A percentile compares a stretch with the other conserved stretches of the same genome.
Evolutionary conservation across 2,329 filamentous ascomycete genomes (phyloP).

Genomic region (Diplodia scrobiculata): DNA sequence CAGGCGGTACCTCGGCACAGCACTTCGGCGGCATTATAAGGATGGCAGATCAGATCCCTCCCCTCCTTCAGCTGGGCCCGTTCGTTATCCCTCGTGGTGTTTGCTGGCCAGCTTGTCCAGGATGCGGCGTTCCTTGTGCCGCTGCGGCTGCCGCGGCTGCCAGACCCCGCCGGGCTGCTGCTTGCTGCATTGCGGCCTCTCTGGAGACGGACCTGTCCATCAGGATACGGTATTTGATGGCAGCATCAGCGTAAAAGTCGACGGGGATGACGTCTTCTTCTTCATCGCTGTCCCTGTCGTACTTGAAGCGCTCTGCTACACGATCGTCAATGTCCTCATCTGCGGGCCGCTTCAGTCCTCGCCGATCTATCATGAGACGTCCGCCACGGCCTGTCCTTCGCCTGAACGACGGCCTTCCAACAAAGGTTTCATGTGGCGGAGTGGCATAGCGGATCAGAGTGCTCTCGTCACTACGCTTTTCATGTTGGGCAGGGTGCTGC

Average conservation of each 20-base stretch:
- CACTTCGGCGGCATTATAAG: constrained; percentile 8
- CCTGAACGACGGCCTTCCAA: constrained; percentile 67
- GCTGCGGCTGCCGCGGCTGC: constrained; percentile 31
- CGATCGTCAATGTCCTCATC: constrained; percentile 46
- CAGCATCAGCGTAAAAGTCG: constrained; percentile 65
- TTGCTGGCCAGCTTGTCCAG: constrained; percentile 35
- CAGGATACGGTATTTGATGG: constrained; percentile 61
- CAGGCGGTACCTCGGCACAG: constrained; percentile 6
- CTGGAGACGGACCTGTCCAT: constrained; percentile 36
- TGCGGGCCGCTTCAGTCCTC: constrained; percentile 63
- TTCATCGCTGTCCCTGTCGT: constrained; percentile 81
- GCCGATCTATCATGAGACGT: constrained; percentile 84
- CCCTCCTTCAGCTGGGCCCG: constrained; percentile 21
- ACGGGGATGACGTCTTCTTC: constrained; percentile 73
- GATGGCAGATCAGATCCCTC: not conserved
- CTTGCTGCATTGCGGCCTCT: constrained; percentile 46
- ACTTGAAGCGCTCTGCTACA: constrained; percentile 65
- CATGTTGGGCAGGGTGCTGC: constrained; percentile 20
- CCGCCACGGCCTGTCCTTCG: constrained; percentile 82
- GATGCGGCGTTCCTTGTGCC: constrained; percentile 34
- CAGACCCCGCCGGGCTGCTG: constrained; percentile 21
- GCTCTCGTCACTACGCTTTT: constrained; percentile 7
- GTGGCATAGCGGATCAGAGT: constrained; percentile 43
- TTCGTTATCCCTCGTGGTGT: constrained; percentile 17
- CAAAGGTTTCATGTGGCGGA: constrained; percentile 45